phyloP scores from a whole-genome alignment of 2,329 filamentous ascomycete genomes.

The Madurella mycetomatis region DNA sequence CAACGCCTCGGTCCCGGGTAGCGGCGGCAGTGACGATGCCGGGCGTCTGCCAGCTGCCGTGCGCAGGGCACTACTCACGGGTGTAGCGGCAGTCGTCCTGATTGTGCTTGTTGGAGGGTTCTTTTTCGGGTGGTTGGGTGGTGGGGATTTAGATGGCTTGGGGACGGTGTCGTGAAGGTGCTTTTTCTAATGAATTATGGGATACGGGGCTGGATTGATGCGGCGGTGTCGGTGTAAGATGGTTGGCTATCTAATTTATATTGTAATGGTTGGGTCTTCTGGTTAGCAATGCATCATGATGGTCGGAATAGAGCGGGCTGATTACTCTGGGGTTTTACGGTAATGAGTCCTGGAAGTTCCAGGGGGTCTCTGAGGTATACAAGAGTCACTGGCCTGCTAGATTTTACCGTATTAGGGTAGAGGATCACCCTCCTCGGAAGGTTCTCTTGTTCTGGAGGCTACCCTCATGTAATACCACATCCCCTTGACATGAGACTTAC shows the following conservation, averaged over 20 bases:
- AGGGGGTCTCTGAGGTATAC: too few species aligned
- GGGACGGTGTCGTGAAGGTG: not conserved
- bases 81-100: slow-evolving; percentile 14
- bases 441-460: too few species aligned
- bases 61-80: slow-evolving; percentile 22
- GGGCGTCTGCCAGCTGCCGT: slow-evolving; percentile 22
- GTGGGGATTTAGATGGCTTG: slow-evolving; percentile 1
- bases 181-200: not conserved
- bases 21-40: slow-evolving; percentile 4
- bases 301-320: not conserved
- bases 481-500: too few species aligned
- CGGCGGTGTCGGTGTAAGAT: not conserved
- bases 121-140: slow-evolving; percentile 14
- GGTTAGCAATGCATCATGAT: not conserved
- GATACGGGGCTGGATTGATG: not conserved
- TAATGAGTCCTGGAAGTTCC: too few species aligned
- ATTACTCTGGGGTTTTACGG: too few species aligned
- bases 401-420: too few species aligned
- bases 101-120: slow-evolving; percentile 22
- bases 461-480: too few species aligned
- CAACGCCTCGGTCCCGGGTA: not conserved
- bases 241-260: not conserved
- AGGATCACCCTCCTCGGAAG: too few species aligned
- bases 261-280: not conserved
- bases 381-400: too few species aligned